Evolutionary conservation across 164 flowering plant species (phyloP), one percentile per base, ranked within the genome.

Genomic region (Chloranthus sessilifolius): DNA sequence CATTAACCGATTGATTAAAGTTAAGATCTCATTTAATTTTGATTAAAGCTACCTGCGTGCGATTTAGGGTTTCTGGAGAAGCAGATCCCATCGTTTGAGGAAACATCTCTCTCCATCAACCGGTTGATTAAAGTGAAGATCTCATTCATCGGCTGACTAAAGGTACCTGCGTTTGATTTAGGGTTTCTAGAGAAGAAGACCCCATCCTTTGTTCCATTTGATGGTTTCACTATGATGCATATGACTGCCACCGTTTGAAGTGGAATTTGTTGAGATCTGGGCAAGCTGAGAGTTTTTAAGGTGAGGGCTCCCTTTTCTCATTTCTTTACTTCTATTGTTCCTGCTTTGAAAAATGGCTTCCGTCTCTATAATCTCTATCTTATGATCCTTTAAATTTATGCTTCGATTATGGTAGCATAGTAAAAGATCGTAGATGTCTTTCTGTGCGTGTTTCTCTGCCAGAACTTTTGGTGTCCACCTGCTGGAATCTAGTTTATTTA

Each of bases 391-490:
- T 56, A 25, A 7, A 20, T 40, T 53, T 19, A 4, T 46, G 14
- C 48, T 60, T 48, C 65, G 61, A 33, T 53, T 63, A 59, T 72
- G 76, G 19, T 63, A 60, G 62, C 60, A 45, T 36, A 25, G 33
- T 57, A 67, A 44, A 43, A 70, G 70, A 52, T 65, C 68, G 64
- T 59, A 53, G 35, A 70, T 67, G 60, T 59, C 67, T 56, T 59
- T 67, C 30, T 61, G 68, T 55, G 59, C 69, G 49, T 53, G 65
- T 57, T 67, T 68, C 63, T 69, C 64, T 31, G 77, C 75, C 49
- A 59, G 34, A 44, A 62, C 69, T 64, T 69, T 74, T 56, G 84
- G 66, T 6, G 72, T 72, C 79, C 62, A 52, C 28, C 73, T 79
- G 52, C 45, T 50, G 3, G 73, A 59, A 66, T 74, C 79, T 40